These are phyloP conservation scores for Naganishia onofrii DNA, from an alignment of 768 basidiomycete species.

Conservation along the genomic window DNA sequence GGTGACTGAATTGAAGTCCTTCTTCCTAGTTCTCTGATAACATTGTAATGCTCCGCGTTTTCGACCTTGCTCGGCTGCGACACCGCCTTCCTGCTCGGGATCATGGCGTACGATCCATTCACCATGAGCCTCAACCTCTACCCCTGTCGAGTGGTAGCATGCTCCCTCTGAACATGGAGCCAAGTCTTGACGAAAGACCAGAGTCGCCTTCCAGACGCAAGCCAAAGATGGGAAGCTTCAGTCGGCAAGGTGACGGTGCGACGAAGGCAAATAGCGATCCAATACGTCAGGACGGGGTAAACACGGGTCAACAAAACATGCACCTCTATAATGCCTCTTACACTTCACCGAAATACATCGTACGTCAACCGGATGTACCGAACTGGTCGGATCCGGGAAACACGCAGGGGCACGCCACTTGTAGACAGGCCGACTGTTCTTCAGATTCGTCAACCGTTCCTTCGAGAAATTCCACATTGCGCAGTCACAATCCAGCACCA, in stretches of 20 bases:
- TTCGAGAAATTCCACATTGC: too few species aligned
- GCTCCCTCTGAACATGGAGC: neutral
- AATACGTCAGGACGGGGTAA: neutral
- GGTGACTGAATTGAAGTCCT: neutral
- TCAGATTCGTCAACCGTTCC: too few species aligned
- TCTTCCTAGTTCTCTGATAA: neutral
- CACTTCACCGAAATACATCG: neutral
- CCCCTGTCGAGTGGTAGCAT: neutral
- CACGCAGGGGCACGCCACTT: too few species aligned
- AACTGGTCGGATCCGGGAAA: neutral
- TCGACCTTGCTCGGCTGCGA: neutral
- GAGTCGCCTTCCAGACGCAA: neutral
- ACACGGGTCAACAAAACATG: neutral
- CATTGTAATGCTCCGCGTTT: neutral
- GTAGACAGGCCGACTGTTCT: too few species aligned
- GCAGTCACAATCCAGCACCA: too few species aligned
- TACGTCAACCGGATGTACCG: too few species aligned
- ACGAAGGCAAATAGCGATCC: neutral
- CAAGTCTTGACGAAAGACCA: neutral
- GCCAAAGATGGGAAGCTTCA: neutral
- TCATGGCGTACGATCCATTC: neutral
- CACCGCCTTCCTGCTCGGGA: neutral
- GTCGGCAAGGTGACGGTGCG: neutral
- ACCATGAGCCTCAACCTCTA: neutral
- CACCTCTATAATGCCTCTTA: neutral